Conservation (phyloP, 768 basidiomycete genomes). For the Inosperma sp. region DNA sequence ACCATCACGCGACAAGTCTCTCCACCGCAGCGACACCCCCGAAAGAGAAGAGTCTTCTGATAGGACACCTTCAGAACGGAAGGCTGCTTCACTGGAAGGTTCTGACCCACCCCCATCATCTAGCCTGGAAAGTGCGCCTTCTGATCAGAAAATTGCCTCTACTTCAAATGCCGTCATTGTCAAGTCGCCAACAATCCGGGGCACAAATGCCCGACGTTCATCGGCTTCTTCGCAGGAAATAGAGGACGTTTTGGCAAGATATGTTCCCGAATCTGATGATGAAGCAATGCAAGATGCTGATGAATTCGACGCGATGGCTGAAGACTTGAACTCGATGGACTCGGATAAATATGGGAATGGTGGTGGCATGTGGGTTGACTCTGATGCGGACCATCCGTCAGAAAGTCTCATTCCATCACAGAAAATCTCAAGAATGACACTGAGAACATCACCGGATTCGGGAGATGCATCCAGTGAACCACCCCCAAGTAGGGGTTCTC, state of each 20-base stretch:
- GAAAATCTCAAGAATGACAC: not conserved
- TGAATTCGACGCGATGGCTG: not conserved
- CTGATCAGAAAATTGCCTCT: too few relatives aligned
- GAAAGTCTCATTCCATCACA: not conserved
- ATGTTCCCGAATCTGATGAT: not conserved
- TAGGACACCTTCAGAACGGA: too few relatives aligned
- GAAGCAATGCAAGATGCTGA: conserved; percentile 3
- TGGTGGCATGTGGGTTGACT: not conserved
- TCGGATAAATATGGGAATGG: not conserved
- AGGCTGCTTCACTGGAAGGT: too few relatives aligned
- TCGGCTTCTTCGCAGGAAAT: not conserved
- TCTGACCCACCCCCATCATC: too few relatives aligned
- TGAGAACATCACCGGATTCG: not conserved
- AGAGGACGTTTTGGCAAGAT: not conserved
- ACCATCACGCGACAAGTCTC: too few relatives aligned
- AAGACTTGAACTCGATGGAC: not conserved
- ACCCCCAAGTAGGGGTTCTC: not conserved
- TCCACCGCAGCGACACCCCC: too few relatives aligned
- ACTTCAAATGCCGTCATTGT: too few relatives aligned
- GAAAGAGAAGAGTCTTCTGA: too few relatives aligned
- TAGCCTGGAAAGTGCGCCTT: too few relatives aligned
- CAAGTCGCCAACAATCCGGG: too few relatives aligned
- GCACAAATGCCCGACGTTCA: not conserved
- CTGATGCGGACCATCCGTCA: not conserved
- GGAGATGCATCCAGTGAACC: conserved; percentile 5